Percentiles rank a stretch among this genome's conserved stretches.
Conservation (phyloP, 169 alveolate species). For the Cyclospora cayetanensis region DNA sequence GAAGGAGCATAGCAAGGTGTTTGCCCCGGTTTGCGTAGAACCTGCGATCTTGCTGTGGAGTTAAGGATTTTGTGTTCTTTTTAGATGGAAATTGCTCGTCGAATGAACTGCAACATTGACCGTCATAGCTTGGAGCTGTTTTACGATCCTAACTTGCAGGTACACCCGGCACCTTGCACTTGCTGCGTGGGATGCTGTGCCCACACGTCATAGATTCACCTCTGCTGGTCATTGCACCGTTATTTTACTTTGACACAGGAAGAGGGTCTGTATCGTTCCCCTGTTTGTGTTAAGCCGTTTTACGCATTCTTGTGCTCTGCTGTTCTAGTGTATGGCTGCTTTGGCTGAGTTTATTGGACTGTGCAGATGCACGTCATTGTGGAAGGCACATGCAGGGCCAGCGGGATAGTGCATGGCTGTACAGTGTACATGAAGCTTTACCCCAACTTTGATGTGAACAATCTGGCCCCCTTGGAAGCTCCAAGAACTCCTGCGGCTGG, state of each 20-base stretch:
- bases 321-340: not conserved
- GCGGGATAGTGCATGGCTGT: not conserved
- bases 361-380: not conserved
- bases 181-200: too few relatives aligned
- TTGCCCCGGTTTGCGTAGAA: too few relatives aligned
- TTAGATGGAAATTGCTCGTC: not conserved
- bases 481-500: not conserved
- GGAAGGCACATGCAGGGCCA: conserved; percentile 10
- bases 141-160: conserved; percentile 14
- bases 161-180: too few relatives aligned
- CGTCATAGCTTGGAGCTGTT: not conserved
- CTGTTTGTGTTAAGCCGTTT: not conserved
- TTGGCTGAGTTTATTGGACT: not conserved
- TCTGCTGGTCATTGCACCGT: not conserved
- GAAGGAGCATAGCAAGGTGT: too few relatives aligned
- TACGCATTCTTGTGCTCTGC: not conserved
- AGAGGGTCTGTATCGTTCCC: too few relatives aligned
- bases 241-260: not conserved
- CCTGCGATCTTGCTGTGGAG: too few relatives aligned
- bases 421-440: not conserved
- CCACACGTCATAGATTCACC: too few relatives aligned
- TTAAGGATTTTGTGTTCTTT: not conserved
- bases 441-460: not conserved
- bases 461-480: not conserved
- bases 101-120: conserved; percentile 6